Conservation (phyloP, 331 rosid species). For the Arachis monticola region DNA sequence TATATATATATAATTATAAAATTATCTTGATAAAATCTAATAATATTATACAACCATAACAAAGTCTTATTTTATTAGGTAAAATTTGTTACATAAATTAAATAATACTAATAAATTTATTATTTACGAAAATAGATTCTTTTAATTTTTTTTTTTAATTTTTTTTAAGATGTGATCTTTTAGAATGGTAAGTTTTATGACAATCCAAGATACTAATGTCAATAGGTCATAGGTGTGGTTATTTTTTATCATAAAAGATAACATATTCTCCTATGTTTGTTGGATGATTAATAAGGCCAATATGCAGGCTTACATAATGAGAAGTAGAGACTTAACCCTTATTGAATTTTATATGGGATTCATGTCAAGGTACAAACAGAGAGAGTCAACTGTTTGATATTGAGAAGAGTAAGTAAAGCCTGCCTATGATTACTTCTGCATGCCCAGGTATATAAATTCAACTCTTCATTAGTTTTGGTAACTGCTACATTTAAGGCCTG, state of each 20-base stretch:
- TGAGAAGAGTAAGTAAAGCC: conserved; percentile 49
- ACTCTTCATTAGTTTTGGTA: conserved; percentile 1
- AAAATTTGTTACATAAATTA: too few species aligned
- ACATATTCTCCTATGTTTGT: not conserved
- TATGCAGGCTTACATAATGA: not conserved
- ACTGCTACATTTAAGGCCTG: conserved; percentile 3
- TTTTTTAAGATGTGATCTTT: too few species aligned
- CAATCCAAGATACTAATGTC: not conserved
- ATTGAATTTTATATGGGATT: conserved; percentile 84
- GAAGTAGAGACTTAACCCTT: conserved; percentile 80
- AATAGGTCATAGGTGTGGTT: not conserved
- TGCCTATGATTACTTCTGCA: conserved; percentile 94
- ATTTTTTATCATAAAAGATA: too few species aligned
- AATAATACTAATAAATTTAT: too few species aligned
- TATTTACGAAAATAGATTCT: too few species aligned
- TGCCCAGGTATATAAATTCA: not conserved
- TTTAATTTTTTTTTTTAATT: too few species aligned
- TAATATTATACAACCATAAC: too few species aligned
- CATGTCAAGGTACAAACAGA: conserved; percentile 63
- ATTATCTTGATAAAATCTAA: too few species aligned
- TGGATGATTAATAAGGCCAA: conserved; percentile 16
- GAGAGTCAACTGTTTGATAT: conserved; percentile 55
- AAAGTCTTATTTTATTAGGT: too few species aligned
- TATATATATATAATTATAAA: too few species aligned
- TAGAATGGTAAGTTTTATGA: not conserved